A percentile compares a stretch with the other conserved stretches of the same genome.
phyloP scores from a whole-genome alignment of 1,284 basidiomycete genomes.

The Rhodotorula sp. region DNA sequence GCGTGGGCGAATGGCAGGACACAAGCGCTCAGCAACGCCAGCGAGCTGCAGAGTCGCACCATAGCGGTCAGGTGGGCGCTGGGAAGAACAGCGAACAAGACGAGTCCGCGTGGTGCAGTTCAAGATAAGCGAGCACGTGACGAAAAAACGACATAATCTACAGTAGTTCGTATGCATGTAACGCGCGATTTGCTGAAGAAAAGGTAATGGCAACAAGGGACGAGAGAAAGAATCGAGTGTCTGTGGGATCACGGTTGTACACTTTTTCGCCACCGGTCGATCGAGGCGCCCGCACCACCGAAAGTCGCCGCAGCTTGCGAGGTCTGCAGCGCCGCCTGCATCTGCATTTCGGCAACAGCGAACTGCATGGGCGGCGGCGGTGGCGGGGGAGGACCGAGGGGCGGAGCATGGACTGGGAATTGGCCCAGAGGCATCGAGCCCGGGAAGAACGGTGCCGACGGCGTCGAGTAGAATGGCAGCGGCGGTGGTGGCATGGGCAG shows the following conservation, averaged over 20 bases:
- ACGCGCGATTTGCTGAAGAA: neutral
- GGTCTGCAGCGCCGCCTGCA: slow-evolving; percentile 17
- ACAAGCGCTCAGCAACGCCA: slow-evolving; percentile 9
- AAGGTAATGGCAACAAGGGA: neutral
- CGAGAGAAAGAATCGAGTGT: neutral
- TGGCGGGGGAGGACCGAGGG: neutral
- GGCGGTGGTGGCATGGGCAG: neutral
- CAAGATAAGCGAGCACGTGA: neutral
- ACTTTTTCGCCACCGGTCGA: slow-evolving; percentile 23
- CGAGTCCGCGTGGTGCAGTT: neutral
- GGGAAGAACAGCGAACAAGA: neutral
- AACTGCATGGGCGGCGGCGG: slow-evolving; percentile 9
- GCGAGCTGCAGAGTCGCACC: slow-evolving; percentile 8
- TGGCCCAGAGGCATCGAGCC: neutral
- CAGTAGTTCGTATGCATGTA: neutral
- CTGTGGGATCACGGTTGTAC: slow-evolving; percentile 1
- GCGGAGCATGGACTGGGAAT: neutral
- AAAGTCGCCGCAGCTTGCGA: neutral
- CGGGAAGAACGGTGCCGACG: neutral
- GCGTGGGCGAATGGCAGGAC: neutral
- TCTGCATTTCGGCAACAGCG: slow-evolving; percentile 33
- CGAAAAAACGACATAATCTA: neutral
- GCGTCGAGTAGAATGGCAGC: neutral
- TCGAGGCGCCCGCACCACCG: neutral
- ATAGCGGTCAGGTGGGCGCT: neutral